A percentile compares a stretch with the other conserved stretches of the same genome.
phyloP scores from a whole-genome alignment of 176 grass and related monocot genomes.

The Cenchrus fungigraminus region DNA sequence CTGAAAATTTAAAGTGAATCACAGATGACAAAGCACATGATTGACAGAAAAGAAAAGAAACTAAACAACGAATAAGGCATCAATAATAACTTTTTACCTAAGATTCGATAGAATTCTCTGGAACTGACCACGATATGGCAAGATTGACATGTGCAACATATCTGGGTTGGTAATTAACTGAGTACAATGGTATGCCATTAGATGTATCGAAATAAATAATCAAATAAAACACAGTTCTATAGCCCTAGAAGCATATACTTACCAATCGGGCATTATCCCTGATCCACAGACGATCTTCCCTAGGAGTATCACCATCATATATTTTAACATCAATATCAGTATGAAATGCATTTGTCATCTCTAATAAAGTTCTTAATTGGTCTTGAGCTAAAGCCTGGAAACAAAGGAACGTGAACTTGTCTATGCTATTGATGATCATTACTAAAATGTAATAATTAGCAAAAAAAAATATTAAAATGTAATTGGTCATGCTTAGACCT shows the following conservation, averaged over 20 bases:
- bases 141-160: slow-evolving; percentile 87
- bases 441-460: slow-evolving; percentile 35
- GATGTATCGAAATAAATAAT: neutral
- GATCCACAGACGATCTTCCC: slow-evolving; percentile 72
- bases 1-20: neutral
- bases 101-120: slow-evolving; percentile 77
- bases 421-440: slow-evolving; percentile 23
- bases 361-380: slow-evolving; percentile 74
- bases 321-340: slow-evolving; percentile 67
- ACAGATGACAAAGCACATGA: slow-evolving; percentile 1
- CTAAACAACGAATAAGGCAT: neutral
- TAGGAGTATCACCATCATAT: slow-evolving; percentile 96
- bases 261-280: slow-evolving; percentile 85
- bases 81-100: slow-evolving; percentile 53
- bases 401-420: slow-evolving; percentile 21
- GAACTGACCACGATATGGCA: slow-evolving; percentile 78
- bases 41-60: neutral
- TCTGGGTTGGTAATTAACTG: slow-evolving; percentile 99
- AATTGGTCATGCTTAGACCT: slow-evolving; percentile 51
- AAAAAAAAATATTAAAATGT: slow-evolving; percentile 29
- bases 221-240: slow-evolving; percentile 12
- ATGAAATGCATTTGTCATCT: slow-evolving; percentile 71
- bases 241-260: slow-evolving; percentile 33
- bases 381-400: slow-evolving; percentile 97
- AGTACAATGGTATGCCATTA: slow-evolving; percentile 28